phyloP scores from a whole-genome alignment of 1,284 basidiomycete genomes.

The Ceratorhiza oryzae-sativae region DNA sequence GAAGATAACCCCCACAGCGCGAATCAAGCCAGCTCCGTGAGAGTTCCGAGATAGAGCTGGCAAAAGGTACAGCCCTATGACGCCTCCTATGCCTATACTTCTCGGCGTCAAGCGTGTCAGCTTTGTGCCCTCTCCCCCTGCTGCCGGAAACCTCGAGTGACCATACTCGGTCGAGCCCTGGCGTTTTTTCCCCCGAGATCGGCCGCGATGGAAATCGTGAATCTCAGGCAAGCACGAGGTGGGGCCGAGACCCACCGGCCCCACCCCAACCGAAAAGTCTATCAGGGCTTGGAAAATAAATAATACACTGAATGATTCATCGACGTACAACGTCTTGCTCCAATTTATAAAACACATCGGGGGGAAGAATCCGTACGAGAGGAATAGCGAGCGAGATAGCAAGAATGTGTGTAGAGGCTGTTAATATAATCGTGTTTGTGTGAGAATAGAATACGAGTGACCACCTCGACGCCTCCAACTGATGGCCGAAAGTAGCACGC shows the following conservation, averaged over 20 bases:
- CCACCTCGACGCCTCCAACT: no score
- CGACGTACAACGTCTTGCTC: background rate
- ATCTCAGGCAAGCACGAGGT: constrained; percentile 51
- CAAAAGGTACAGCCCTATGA: no score
- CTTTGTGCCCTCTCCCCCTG: background rate
- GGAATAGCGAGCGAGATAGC: background rate
- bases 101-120: no score
- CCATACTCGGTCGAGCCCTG: constrained; percentile 46
- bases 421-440: background rate
- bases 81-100: no score
- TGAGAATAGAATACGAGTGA: background rate
- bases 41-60: no score
- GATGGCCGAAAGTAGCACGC: no score
- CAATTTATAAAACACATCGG: background rate
- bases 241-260: constrained; percentile 48
- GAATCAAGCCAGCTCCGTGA: no score
- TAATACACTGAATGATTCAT: background rate
- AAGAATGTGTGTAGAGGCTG: background rate
- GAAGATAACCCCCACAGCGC: no score
- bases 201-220: constrained; percentile 57
- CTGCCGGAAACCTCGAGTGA: background rate
- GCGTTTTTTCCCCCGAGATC: constrained; percentile 63
- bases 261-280: background rate
- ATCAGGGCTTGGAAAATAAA: background rate
- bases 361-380: background rate